phyloP scores from a whole-genome alignment of 75 land plant genomes.

The Cryptomeria japonica region DNA sequence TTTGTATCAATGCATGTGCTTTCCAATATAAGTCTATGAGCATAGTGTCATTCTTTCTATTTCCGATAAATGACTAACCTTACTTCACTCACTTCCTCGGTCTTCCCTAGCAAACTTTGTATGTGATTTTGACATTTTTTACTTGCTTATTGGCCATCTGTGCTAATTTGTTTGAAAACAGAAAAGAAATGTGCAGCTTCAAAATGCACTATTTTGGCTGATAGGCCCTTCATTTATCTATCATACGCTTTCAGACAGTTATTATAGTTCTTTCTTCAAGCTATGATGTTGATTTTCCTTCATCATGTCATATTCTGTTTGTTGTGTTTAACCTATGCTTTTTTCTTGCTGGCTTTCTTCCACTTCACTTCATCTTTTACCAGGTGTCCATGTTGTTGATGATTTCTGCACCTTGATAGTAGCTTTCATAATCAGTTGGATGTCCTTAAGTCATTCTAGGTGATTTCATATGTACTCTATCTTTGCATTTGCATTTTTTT shows the following conservation, averaged over 20 bases:
- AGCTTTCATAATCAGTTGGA: background rate
- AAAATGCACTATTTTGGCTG: background rate
- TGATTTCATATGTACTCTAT: background rate
- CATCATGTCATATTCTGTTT: background rate
- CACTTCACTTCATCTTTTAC: too few species aligned
- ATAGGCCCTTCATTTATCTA: background rate
- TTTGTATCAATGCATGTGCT: background rate
- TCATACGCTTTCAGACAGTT: background rate
- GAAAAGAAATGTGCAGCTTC: background rate
- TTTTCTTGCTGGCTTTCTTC: background rate
- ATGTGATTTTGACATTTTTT: background rate
- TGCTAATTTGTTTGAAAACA: background rate
- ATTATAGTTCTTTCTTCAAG: background rate
- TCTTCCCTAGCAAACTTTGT: background rate
- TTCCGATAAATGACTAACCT: background rate
- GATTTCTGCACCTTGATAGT: background rate
- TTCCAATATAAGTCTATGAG: too few species aligned
- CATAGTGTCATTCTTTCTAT: background rate
- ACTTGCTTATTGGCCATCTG: too few species aligned
- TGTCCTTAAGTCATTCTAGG: background rate
- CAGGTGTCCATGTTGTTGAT: background rate
- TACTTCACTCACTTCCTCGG: background rate
- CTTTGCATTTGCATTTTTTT: background rate
- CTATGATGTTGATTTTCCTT: background rate
- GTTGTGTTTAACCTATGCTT: background rate